These are phyloP conservation scores for Nakaseomyces nivariensis DNA, from an alignment of 1,139 yeast genomes.

Conservation along the genomic window DNA sequence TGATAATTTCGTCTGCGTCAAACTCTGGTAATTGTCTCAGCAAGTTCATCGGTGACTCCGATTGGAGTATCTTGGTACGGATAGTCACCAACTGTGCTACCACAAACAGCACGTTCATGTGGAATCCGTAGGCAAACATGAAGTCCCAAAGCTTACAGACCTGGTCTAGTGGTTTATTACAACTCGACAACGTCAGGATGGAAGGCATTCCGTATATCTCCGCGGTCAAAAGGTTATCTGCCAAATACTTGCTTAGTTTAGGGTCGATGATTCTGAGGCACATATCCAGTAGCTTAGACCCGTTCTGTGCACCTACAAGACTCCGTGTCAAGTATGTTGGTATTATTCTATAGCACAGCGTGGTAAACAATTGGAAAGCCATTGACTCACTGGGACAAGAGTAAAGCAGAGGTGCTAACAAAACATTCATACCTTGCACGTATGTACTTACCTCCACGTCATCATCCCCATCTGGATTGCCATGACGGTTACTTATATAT, in stretches of 20 bases:
- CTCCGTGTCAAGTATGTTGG: constrained; percentile 76
- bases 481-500: background rate
- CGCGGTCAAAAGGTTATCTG: constrained; percentile 44
- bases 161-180: constrained; percentile 76
- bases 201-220: constrained; percentile 87
- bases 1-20: constrained; percentile 66
- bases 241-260: constrained; percentile 48
- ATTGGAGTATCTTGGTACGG: constrained; percentile 47
- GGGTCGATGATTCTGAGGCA: constrained; percentile 69
- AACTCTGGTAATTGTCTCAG: constrained; percentile 65
- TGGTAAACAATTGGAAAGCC: constrained; percentile 57
- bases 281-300: constrained; percentile 55
- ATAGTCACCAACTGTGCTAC: constrained; percentile 75
- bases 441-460: constrained; percentile 35
- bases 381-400: constrained; percentile 76
- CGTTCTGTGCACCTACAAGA: constrained; percentile 76
- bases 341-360: constrained; percentile 37
- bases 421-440: constrained; percentile 87
- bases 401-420: constrained; percentile 77
- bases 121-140: constrained; percentile 82
- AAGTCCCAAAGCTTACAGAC: constrained; percentile 83
- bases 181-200: constrained; percentile 76
- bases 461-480: background rate
- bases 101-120: constrained; percentile 73
- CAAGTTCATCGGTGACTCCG: constrained; percentile 59